Base-by-base conservation (phyloP, 768 basidiomycete species). In the Coprinopsis strossmayeri region DNA sequence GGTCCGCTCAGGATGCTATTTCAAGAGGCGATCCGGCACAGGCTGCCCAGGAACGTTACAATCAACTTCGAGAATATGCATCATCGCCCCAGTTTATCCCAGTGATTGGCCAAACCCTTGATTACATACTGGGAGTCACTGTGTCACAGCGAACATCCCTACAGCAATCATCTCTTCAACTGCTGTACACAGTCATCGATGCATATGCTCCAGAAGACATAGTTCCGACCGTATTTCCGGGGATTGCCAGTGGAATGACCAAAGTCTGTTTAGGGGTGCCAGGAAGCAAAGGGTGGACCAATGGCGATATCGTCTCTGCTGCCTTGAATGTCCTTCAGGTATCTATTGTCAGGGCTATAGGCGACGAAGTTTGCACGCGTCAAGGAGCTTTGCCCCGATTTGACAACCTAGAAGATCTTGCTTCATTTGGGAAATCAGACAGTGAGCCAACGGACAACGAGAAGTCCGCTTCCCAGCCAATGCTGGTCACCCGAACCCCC, bases 51-150 rank as follows among this genome's bases (percentile, higher is more conserved):
- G 58, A 64, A 27, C 68, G 69, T 49, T 57, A 68, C 7, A 51
- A 51, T 13, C 59, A 65, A 47, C 64, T 83, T 23, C 62, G 71
- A 45, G 67, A 68, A 32, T 66, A 79, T 46, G 65, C 77, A 1
- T 72, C 69, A 34, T 64, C 72, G 15, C 41, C 64, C 32, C 72
- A 69, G 50, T 82, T 90, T 57, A 68, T 85, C 28, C 86, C 94
- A 4, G 72, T 95, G 34, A 66, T 94, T 25, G 94, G 92, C 11
- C 88, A 88, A 62, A 89, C 87, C 9, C 64, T 96, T 32, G 81
- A 87, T 54, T 78, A 81, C 4, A 69, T 93, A n/a, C 70, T 95
- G 42, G 63, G 59, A 11, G 71, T 77, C 10, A 68, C 83, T 1
- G 68, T 72, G 44, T 83, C 88, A 2, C 68, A 67, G 4, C 71